A percentile compares a stretch with the other conserved stretches of the same genome.
phyloP scores from a whole-genome alignment of 169 alveolate genomes.

The Plasmodium vinckei region DNA sequence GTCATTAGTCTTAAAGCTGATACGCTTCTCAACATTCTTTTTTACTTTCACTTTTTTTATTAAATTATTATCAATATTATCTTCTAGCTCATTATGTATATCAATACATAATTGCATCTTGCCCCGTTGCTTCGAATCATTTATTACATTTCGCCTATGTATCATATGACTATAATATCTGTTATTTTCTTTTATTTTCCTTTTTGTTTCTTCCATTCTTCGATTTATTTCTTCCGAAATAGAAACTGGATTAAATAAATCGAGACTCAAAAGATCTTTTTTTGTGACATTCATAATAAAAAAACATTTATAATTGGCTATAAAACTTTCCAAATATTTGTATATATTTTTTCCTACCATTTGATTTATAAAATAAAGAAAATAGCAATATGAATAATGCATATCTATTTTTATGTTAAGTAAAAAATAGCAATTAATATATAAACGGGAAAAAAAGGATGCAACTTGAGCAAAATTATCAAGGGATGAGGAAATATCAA shows the following conservation, averaged over 20 bases:
- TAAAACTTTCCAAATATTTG: constrained; percentile 30
- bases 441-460: constrained; percentile 50
- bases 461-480: neutral
- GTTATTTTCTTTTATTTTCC: neutral
- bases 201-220: neutral
- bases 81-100: neutral
- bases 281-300: constrained; percentile 13
- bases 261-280: constrained; percentile 5
- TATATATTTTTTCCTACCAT: neutral
- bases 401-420: constrained; percentile 51
- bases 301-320: constrained; percentile 10
- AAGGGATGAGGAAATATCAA: neutral
- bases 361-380: constrained; percentile 31
- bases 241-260: constrained; percentile 21
- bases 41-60: neutral
- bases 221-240: neutral
- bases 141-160: too few species aligned
- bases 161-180: too few species aligned
- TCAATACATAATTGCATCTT: too few species aligned
- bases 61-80: neutral
- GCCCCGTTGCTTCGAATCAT: too few species aligned
- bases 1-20: too few species aligned
- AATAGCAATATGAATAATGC: constrained; percentile 34
- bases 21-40: too few species aligned
- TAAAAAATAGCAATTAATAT: constrained; percentile 57